These are phyloP conservation scores for Lagenidium sp. DNA, from an alignment of 352 stramenopile genomes.

Conservation along the genomic window DNA sequence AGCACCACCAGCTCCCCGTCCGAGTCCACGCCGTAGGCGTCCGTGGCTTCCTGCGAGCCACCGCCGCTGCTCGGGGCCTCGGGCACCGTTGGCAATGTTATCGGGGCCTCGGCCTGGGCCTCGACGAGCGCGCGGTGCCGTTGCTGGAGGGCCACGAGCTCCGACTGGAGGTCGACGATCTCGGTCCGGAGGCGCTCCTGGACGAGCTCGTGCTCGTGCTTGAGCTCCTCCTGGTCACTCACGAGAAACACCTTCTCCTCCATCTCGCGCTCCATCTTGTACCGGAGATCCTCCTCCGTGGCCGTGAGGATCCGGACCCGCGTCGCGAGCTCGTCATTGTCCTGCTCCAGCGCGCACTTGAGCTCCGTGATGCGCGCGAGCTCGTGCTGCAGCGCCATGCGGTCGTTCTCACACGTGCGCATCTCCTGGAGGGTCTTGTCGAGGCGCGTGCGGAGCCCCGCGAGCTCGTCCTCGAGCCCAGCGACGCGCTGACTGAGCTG, in stretches of 20 bases:
- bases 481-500: constrained; percentile 35
- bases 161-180: constrained; percentile 82
- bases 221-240: constrained; percentile 76
- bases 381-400: constrained; percentile 30
- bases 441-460: constrained; percentile 33
- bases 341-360: constrained; percentile 51
- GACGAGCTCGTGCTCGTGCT: constrained; percentile 70
- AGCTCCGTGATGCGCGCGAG: constrained; percentile 22
- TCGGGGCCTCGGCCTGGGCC: constrained; percentile 13
- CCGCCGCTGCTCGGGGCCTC: neutral
- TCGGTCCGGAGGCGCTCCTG: constrained; percentile 71
- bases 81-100: neutral
- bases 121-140: constrained; percentile 38
- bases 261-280: constrained; percentile 82
- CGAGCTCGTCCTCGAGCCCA: constrained; percentile 44
- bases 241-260: constrained; percentile 82
- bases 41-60: constrained; percentile 17
- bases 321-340: constrained; percentile 70
- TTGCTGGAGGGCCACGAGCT: constrained; percentile 67
- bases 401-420: constrained; percentile 42
- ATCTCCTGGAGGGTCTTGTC: constrained; percentile 43
- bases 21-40: constrained; percentile 29
- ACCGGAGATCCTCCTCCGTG: constrained; percentile 61
- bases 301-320: constrained; percentile 77
- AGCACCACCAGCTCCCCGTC: constrained; percentile 18